phyloP scores from a whole-genome alignment of 2,329 filamentous ascomycete species.

The Periconia sp. region DNA sequence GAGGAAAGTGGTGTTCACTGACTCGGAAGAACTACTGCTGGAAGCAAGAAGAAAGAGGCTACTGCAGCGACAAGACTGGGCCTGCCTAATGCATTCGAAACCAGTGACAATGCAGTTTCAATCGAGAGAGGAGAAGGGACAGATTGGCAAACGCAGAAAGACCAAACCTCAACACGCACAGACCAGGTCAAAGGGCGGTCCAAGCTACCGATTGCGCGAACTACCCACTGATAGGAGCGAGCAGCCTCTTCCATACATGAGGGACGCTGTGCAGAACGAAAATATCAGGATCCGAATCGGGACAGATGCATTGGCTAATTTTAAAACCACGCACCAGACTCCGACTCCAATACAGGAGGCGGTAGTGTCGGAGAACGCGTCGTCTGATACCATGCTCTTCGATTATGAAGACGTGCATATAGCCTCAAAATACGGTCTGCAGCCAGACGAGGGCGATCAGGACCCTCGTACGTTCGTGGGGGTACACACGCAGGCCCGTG shows the following conservation, averaged over 20 bases:
- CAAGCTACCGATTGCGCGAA: neutral
- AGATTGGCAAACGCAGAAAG: slow-evolving; percentile 43
- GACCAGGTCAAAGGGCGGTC: slow-evolving; percentile 3
- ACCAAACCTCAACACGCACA: slow-evolving; percentile 11
- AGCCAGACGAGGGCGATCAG: slow-evolving; percentile 6
- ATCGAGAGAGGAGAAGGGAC: slow-evolving; percentile 31
- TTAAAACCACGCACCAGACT: slow-evolving; percentile 17
- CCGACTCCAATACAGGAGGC: slow-evolving; percentile 5
- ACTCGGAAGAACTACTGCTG: slow-evolving; percentile 25
- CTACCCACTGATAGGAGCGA: slow-evolving; percentile 4
- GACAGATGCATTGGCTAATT: slow-evolving; percentile 39
- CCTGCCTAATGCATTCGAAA: slow-evolving; percentile 34
- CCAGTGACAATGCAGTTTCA: slow-evolving; percentile 36
- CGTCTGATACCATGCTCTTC: slow-evolving; percentile 45
- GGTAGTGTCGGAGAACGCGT: slow-evolving; percentile 17
- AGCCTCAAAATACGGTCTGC: slow-evolving; percentile 8
- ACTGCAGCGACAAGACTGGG: slow-evolving; percentile 42
- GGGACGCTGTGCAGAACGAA: slow-evolving; percentile 21
- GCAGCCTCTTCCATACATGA: slow-evolving; percentile 14
- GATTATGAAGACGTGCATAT: slow-evolving; percentile 29
- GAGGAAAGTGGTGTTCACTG: slow-evolving; percentile 9
- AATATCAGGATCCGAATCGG: slow-evolving; percentile 45
- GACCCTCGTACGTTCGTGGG: slow-evolving; percentile 11
- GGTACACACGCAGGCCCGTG: slow-evolving; percentile 3
- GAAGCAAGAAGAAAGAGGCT: slow-evolving; percentile 37